These are phyloP conservation scores for Hypomontagnella monticulosa DNA, from an alignment of 495 filamentous ascomycete genomes.

Conservation along the genomic window DNA sequence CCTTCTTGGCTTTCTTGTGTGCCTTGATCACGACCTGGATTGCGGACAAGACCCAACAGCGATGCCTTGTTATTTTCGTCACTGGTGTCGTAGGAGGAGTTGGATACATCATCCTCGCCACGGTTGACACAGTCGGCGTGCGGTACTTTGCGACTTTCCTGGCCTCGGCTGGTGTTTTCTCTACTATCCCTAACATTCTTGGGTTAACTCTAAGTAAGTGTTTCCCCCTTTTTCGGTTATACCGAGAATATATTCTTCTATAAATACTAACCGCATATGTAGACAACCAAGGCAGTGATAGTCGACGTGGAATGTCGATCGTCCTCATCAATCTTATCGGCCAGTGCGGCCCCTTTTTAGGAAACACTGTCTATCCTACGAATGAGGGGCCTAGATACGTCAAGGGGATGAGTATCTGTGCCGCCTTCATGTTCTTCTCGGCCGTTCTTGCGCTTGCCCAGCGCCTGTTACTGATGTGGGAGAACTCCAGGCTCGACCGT, in stretches of 20 bases:
- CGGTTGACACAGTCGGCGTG: slow-evolving; percentile 63
- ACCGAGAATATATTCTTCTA: not conserved
- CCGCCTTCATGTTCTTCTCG: slow-evolving; percentile 72
- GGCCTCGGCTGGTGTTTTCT: slow-evolving; percentile 71
- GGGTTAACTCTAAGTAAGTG: slow-evolving; percentile 67
- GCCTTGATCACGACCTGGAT: slow-evolving; percentile 71
- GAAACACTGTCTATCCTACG: slow-evolving; percentile 71
- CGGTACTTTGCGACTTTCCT: slow-evolving; percentile 73
- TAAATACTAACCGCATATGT: slow-evolving; percentile 4
- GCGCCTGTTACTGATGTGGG: slow-evolving; percentile 64
- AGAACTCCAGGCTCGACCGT: slow-evolving; percentile 60
- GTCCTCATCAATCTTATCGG: slow-evolving; percentile 72
- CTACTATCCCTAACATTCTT: slow-evolving; percentile 70
- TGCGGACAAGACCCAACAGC: slow-evolving; percentile 76
- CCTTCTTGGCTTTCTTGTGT: slow-evolving; percentile 73
- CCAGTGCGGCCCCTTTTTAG: slow-evolving; percentile 73
- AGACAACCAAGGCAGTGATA: slow-evolving; percentile 73
- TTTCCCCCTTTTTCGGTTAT: not conserved
- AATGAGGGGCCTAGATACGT: slow-evolving; percentile 65
- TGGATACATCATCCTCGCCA: slow-evolving; percentile 76
- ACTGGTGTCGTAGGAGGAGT: slow-evolving; percentile 69
- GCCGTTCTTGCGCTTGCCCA: slow-evolving; percentile 63
- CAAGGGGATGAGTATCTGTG: slow-evolving; percentile 70
- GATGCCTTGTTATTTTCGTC: slow-evolving; percentile 69
- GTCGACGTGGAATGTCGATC: slow-evolving; percentile 70